Evolutionary conservation across 345 rosid species (phyloP), one percentile per base, ranked within the genome.

Genomic region (Rhodamnia argentea): DNA sequence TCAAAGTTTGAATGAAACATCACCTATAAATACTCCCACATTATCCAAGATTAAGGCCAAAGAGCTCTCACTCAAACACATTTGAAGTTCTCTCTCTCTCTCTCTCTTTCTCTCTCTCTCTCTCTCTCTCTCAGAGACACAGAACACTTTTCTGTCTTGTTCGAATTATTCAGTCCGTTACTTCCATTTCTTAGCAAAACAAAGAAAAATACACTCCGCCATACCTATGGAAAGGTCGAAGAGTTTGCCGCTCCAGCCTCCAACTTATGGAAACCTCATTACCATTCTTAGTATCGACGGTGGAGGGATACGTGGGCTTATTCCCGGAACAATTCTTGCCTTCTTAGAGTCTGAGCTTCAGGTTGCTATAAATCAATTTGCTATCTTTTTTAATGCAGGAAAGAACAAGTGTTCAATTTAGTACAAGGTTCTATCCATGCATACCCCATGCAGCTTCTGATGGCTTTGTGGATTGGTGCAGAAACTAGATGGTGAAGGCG

Each of bases 301-400:
- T 12, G 94, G 92, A 16, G 92, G 90, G 2, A 87, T 91, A n/a
- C 86, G 93, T 85, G 93, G 93, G 22, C 58, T 91, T 23, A 91
- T 91, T 51, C 89, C 90, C 2, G 88, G 87, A 82, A 87, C 91
- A 12, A 86, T 90, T 70, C 86, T 88, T 55, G 84, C 56, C 29
- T 90, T 85, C 82, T 89, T 90, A 5, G 91, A 91, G 86, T 85
- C 87, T 40, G 85, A 88, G 84, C 88, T 90, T 85, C 89, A 91
- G 89, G 91, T 92, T 59, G 26, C 14, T 20, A 74, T 56, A 50
- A 44, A 37, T n/a, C 13, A 82, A 59, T 27, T 52, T 52, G 18
- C 42, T 42, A 47, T 83, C 44, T 51, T 9, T 9, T 32, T 24
- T 83, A 26, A 22, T 51, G 23, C 40, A 82, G 27, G 40, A 50